Conservation (phyloP, 2,329 filamentous ascomycete species). For the Penicillium freii region DNA sequence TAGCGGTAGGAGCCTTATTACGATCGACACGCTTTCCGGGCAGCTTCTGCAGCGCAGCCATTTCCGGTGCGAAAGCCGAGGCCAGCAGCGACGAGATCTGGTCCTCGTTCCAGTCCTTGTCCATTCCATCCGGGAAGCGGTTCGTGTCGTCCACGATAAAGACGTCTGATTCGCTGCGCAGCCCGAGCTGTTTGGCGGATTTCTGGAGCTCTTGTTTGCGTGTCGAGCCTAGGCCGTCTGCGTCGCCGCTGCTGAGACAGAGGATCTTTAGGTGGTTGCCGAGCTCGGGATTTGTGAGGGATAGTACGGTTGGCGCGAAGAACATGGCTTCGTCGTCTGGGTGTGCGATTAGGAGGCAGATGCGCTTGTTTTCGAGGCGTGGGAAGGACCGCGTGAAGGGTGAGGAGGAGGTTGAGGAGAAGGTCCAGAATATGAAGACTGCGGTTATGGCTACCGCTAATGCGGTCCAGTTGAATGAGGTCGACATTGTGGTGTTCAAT, state of each 20-base stretch:
- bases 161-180: constrained; percentile 73
- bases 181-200: constrained; percentile 73
- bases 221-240: constrained; percentile 79
- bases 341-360: constrained; percentile 91
- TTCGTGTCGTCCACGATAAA: constrained; percentile 78
- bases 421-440: constrained; percentile 45
- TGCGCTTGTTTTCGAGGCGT: constrained; percentile 73
- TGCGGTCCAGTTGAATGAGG: constrained; percentile 27
- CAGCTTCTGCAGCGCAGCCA: constrained; percentile 36
- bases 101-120: constrained; percentile 67
- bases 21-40: constrained; percentile 33
- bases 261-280: constrained; percentile 93
- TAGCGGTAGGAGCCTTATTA: constrained; percentile 47
- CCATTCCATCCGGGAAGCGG: constrained; percentile 86
- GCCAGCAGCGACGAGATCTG: constrained; percentile 70
- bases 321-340: constrained; percentile 99
- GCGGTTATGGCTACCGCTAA: constrained; percentile 39
- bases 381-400: constrained; percentile 50
- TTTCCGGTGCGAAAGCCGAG: constrained; percentile 69
- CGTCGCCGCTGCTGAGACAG: constrained; percentile 85
- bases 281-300: constrained; percentile 73
- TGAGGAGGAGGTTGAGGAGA: constrained; percentile 42
- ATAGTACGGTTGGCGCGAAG: constrained; percentile 83
- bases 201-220: constrained; percentile 80
- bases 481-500: constrained; percentile 16